phyloP scores from a whole-genome alignment of 2,329 filamentous ascomycete species.

The Beauveria rudraprayagi region DNA sequence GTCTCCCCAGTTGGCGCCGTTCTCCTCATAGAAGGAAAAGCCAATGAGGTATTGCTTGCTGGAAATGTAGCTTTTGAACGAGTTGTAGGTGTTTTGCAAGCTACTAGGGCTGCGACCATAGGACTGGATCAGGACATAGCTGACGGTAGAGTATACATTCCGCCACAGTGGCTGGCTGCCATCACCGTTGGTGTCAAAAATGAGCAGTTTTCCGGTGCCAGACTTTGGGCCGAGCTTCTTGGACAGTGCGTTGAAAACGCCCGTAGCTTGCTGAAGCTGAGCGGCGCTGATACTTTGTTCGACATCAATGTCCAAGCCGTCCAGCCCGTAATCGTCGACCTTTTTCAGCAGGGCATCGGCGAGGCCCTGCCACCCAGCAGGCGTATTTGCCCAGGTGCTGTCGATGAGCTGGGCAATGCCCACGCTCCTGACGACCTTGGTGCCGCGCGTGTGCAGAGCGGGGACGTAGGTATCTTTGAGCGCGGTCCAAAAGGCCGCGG shows the following conservation, averaged over 20 bases:
- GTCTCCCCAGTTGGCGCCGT: constrained; percentile 3
- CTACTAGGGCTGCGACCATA: constrained; percentile 7
- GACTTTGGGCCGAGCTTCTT: constrained; percentile 10
- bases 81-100: constrained; percentile 4
- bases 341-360: background rate
- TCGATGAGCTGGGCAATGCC: background rate
- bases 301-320: constrained; percentile 11
- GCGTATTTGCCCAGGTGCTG: background rate
- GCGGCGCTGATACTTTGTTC: background rate
- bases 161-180: constrained; percentile 5
- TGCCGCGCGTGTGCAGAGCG: background rate
- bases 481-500: background rate
- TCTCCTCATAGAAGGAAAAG: constrained; percentile 11
- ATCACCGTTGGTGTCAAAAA: constrained; percentile 9
- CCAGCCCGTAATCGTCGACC: background rate
- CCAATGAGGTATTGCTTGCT: constrained; percentile 10
- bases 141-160: constrained; percentile 3
- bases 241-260: constrained; percentile 8
- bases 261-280: constrained; percentile 6
- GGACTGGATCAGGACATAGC: constrained; percentile 9
- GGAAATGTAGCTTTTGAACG: background rate
- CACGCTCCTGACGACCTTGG: constrained; percentile 3
- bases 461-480: constrained; percentile 3
- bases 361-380: background rate
- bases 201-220: constrained; percentile 6